A percentile compares a stretch with the other conserved stretches of the same genome.
Conservation (phyloP, 2,329 filamentous ascomycete genomes). For the Lachnellula willkommii region DNA sequence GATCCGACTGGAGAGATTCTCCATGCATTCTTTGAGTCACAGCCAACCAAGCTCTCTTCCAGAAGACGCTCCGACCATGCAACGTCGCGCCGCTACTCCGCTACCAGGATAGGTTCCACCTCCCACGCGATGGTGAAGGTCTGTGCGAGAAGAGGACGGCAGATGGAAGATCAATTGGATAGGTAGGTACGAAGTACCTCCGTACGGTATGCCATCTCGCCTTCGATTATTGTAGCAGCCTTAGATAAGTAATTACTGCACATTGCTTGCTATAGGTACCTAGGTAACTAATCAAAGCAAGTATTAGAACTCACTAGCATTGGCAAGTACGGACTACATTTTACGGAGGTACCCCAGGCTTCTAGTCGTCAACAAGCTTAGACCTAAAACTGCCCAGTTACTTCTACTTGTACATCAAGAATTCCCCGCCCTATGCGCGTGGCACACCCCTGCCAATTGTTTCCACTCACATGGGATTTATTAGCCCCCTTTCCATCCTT, state of each 20-base stretch:
- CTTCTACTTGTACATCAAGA: neutral
- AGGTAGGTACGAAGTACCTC: neutral
- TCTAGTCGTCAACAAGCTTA: neutral
- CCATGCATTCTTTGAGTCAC: neutral
- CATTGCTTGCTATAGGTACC: too few species aligned
- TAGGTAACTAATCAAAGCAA: too few species aligned
- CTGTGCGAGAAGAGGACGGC: neutral
- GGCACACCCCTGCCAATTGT: neutral
- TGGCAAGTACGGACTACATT: too few species aligned
- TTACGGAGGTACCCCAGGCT: too few species aligned
- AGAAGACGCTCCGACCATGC: neutral
- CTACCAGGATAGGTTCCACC: neutral
- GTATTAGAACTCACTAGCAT: too few species aligned
- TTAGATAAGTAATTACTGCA: too few species aligned
- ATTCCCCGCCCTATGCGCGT: neutral
- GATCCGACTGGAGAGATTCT: neutral
- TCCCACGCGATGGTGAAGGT: neutral
- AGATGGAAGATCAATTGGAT: neutral
- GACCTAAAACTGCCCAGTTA: neutral
- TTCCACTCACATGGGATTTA: neutral
- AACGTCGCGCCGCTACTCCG: neutral
- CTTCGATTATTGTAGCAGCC: too few species aligned
- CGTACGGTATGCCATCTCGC: neutral
- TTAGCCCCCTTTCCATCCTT: neutral
- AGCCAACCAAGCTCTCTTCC: neutral